Evolutionary conservation across 495 filamentous ascomycete species (phyloP).

Genomic region (Penicillium chermesinum): DNA sequence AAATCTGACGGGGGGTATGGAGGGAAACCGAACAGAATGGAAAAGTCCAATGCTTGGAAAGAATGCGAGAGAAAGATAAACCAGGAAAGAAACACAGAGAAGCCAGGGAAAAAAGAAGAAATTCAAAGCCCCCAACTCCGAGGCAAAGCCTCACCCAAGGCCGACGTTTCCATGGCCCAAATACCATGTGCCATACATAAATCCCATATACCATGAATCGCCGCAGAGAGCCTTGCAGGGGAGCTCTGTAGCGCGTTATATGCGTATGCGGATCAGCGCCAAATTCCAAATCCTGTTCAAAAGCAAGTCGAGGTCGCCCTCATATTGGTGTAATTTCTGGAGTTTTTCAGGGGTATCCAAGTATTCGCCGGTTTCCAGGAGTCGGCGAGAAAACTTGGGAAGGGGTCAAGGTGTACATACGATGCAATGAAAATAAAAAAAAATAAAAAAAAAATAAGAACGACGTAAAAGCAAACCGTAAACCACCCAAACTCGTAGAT

Average conservation of each 20-base stretch:
- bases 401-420: conserved; percentile 1
- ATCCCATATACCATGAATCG: conserved; percentile 11
- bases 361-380: conserved; percentile 1
- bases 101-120: background rate
- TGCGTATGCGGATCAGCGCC: conserved; percentile 14
- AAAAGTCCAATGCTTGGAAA: conserved; percentile 1
- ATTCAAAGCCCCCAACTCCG: conserved; percentile 8
- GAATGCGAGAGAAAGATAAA: conserved; percentile 1
- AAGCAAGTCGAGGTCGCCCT: conserved; percentile 26
- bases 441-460: conserved; percentile 11
- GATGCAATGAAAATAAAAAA: conserved; percentile 5
- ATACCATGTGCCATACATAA: conserved; percentile 12
- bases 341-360: conserved; percentile 8
- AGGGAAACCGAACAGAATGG: conserved; percentile 1
- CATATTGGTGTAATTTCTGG: conserved; percentile 19
- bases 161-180: background rate
- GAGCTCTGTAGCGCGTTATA: conserved; percentile 1
- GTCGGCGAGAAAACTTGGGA: conserved; percentile 2
- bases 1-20: conserved; percentile 2
- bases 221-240: background rate
- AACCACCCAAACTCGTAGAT: conserved; percentile 6
- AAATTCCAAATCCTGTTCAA: conserved; percentile 13
- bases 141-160: conserved; percentile 6
- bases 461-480: too few species aligned
- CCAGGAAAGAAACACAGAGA: conserved; percentile 1